phyloP scores from a whole-genome alignment of 2,329 filamentous ascomycete genomes.

The Meredithiella fracta region DNA sequence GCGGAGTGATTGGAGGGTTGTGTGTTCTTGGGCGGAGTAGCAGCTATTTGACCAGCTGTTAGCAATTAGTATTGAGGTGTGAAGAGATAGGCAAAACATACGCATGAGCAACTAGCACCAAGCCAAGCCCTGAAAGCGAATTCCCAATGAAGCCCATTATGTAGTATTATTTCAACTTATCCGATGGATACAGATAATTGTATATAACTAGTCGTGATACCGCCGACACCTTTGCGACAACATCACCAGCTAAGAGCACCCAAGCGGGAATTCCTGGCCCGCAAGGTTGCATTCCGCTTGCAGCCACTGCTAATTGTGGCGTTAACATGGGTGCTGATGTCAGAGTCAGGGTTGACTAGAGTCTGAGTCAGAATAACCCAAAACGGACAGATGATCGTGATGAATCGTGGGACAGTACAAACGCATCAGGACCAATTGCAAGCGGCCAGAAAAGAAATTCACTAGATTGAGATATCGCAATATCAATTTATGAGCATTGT shows the following conservation, averaged over 20 bases:
- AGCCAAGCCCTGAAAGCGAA: slow-evolving; percentile 41
- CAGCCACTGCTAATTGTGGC: not conserved
- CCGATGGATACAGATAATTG: not conserved
- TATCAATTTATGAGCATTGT: no score
- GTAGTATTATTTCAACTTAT: not conserved
- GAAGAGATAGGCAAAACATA: slow-evolving; percentile 26
- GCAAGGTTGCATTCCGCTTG: not conserved
- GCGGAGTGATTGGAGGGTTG: slow-evolving; percentile 48
- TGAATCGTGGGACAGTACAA: not conserved
- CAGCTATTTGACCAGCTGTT: slow-evolving; percentile 40
- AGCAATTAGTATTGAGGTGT: slow-evolving; percentile 9
- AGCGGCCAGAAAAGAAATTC: no score
- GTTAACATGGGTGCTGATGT: not conserved
- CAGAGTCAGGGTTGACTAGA: not conserved
- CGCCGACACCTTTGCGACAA: not conserved
- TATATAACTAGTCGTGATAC: not conserved
- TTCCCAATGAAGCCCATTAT: slow-evolving; percentile 8
- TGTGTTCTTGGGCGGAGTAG: slow-evolving; percentile 92
- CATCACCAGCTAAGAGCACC: not conserved
- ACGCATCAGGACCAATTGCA: no score
- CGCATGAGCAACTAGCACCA: slow-evolving; percentile 73
- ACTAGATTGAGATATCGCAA: no score
- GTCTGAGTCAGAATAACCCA: not conserved
- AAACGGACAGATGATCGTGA: not conserved
- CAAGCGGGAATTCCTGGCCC: not conserved